These are phyloP conservation scores for Paspalum notatum DNA, from an alignment of 176 grass and related monocot species.

Conservation along the genomic window DNA sequence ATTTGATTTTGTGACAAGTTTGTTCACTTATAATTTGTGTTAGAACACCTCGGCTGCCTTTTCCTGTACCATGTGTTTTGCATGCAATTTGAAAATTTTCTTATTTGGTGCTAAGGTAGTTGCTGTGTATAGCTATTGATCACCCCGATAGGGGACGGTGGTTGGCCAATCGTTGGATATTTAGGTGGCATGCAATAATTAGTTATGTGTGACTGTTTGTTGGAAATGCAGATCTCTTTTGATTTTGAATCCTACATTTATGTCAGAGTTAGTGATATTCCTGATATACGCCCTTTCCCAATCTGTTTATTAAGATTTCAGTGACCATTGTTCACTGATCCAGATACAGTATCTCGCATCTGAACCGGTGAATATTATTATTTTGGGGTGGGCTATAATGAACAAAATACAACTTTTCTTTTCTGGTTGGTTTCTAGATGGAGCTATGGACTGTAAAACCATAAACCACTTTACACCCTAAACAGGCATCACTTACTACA, in stretches of 20 bases:
- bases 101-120: neutral
- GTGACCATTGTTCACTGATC: neutral
- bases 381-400: neutral
- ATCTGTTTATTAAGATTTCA: neutral
- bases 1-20: conserved; percentile 25
- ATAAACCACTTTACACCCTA: neutral
- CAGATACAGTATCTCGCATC: neutral
- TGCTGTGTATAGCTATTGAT: neutral
- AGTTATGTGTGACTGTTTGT: neutral
- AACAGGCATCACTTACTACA: neutral
- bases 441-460: neutral
- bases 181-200: conserved; percentile 3
- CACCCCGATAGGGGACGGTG: neutral
- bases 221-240: neutral
- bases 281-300: neutral
- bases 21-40: neutral
- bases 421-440: conserved; percentile 19
- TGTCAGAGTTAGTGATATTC: neutral
- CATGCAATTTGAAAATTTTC: neutral
- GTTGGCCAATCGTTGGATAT: neutral
- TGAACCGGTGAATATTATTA: neutral
- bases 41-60: neutral
- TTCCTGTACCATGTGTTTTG: neutral
- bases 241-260: neutral
- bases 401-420: neutral